Evolutionary conservation across 441 rosid species (phyloP), one percentile per base, ranked within the genome.

Genomic region (Flueggea neowawraea): DNA sequence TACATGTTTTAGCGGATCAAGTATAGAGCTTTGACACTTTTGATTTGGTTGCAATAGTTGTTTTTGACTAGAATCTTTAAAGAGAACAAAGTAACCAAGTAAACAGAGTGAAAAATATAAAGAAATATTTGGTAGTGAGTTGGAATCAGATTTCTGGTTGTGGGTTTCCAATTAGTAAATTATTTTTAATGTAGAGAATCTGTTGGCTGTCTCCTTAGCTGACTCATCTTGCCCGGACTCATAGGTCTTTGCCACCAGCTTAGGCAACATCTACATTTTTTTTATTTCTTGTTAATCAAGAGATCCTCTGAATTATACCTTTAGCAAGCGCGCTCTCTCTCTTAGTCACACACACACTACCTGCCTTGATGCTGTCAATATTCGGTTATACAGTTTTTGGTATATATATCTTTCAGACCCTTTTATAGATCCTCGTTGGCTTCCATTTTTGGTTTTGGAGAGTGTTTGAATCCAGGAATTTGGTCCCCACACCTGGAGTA

Each of bases 141-240:
- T 78, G 82, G 84, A 79, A 80, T 84, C 84, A 80, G 93, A 83
- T 81, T 80, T 79, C 72, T 83, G 84, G 77, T 80, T 80, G 69
- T 73, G 75, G 68, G 75, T 69, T n/a, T 75, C 54, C 62, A 74
- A 63, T 66, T 65, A 59, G 61, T 69, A 76, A 80, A 69, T 80
- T 73, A 51, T 86, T 83, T 86, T 83, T 73, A 78, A 77, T 80
- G 75, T 54, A 57, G 31, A 71, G 73, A 58, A 83, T 73, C 75
- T 73, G 84, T 72, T 79, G 80, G 85, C 78, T 45, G 97, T 91
- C 92, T 71, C 96, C 96, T 78, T 64, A 31, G 76, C 67, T 82
- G 78, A 75, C 80, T 75, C 69, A 54, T 71, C 68, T 71, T 60
- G 53, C 72, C 90, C 96, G 84, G 52, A 55, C 82, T 85, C 90